These are phyloP conservation scores for Leersia perrieri DNA, from an alignment of 176 grass and related monocot species.

Conservation along the genomic window DNA sequence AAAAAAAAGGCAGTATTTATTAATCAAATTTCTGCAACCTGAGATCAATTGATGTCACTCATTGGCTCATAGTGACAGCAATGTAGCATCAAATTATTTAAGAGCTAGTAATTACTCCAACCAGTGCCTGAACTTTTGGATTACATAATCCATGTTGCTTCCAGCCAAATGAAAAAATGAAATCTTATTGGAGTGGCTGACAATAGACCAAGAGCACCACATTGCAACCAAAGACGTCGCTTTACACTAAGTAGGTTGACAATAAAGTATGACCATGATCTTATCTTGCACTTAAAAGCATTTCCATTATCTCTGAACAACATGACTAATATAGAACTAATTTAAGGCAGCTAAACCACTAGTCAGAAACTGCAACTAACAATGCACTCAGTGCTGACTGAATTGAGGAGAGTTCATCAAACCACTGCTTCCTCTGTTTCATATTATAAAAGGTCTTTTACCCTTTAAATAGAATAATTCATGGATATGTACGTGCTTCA, in stretches of 20 bases:
- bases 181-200: constrained; percentile 26
- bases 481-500: too few relatives aligned
- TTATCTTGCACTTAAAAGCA: constrained; percentile 48
- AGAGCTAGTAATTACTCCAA: constrained; percentile 18
- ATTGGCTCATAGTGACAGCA: constrained; percentile 14
- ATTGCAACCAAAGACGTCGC: constrained; percentile 22
- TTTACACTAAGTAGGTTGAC: constrained; percentile 34
- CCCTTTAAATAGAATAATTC: too few relatives aligned
- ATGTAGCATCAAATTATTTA: constrained; percentile 24
- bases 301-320: constrained; percentile 35
- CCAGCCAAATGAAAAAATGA: constrained; percentile 31
- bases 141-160: constrained; percentile 27
- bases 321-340: constrained; percentile 25
- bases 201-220: constrained; percentile 1
- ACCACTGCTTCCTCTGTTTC: too few relatives aligned
- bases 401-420: neutral
- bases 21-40: constrained; percentile 27
- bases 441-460: too few relatives aligned
- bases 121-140: constrained; percentile 21
- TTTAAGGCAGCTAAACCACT: constrained; percentile 33
- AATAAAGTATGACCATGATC: constrained; percentile 42
- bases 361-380: neutral
- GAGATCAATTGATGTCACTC: constrained; percentile 32
- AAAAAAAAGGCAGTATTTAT: constrained; percentile 9
- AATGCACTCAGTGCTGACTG: neutral